Evolutionary conservation across 345 rosid genomes (phyloP).

Genomic region (Pelargonium nanum): DNA sequence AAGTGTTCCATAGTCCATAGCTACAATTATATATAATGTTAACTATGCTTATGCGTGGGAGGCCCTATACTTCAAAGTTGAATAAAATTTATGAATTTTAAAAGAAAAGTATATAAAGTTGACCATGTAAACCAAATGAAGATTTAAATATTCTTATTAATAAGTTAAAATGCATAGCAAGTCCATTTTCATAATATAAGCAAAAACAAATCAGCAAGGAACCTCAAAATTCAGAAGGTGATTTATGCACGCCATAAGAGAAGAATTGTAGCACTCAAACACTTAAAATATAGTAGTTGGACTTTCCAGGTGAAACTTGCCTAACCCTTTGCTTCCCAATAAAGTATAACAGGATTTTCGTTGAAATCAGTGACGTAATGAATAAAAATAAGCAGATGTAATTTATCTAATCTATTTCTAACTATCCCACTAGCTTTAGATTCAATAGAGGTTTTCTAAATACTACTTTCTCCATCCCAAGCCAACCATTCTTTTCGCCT

Average conservation of each 20-base stretch:
- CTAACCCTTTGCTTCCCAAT: no score
- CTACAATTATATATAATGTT: neutral
- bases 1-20: neutral
- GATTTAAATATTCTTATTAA: neutral
- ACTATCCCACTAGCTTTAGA: no score
- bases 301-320: neutral
- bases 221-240: neutral
- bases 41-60: neutral
- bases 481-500: no score
- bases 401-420: no score
- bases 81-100: neutral
- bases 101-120: neutral
- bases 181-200: neutral
- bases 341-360: neutral
- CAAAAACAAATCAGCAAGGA: neutral
- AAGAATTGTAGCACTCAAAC: neutral
- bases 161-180: neutral
- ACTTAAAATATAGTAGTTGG: neutral
- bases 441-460: no score
- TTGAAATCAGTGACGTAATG: no score
- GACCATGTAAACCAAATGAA: neutral
- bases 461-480: no score
- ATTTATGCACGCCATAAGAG: neutral
- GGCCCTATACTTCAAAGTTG: neutral
- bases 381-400: no score